Evolutionary conservation across 2,329 filamentous ascomycete species (phyloP).

Genomic region (Exophiala sideris): DNA sequence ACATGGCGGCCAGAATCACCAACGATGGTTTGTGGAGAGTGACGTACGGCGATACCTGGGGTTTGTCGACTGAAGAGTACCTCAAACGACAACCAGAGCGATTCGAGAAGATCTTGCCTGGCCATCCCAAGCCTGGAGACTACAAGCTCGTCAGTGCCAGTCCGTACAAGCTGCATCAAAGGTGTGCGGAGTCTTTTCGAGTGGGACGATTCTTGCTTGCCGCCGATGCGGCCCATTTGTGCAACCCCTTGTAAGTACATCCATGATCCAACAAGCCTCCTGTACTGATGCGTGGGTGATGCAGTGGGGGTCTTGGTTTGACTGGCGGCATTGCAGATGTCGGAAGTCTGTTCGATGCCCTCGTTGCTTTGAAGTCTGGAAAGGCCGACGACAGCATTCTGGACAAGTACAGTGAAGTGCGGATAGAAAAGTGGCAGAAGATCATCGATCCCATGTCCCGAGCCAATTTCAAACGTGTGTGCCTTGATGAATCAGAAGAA

Average conservation of each 20-base stretch:
- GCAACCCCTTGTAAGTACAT: conserved; percentile 43
- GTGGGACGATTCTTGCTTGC: conserved; percentile 56
- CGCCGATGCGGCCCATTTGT: conserved; percentile 59
- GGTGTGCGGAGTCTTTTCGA: conserved; percentile 56
- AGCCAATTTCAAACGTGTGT: conserved; percentile 40
- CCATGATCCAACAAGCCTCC: neutral
- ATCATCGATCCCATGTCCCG: conserved; percentile 42
- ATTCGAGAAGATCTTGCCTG: conserved; percentile 58
- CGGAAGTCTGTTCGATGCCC: conserved; percentile 59
- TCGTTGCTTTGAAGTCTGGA: conserved; percentile 44
- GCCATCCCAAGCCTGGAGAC: conserved; percentile 56
- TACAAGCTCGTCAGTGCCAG: conserved; percentile 58
- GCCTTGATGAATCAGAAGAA: conserved; percentile 33
- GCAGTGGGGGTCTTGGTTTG: conserved; percentile 57
- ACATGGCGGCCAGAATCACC: conserved; percentile 61
- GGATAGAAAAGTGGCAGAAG: conserved; percentile 38
- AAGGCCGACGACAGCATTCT: conserved; percentile 41
- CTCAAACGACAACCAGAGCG: conserved; percentile 52
- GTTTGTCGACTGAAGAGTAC: conserved; percentile 54
- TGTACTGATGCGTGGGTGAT: neutral
- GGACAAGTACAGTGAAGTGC: conserved; percentile 42
- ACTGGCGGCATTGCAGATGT: conserved; percentile 63
- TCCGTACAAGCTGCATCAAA: conserved; percentile 62
- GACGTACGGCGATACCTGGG: conserved; percentile 59
- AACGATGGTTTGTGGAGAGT: conserved; percentile 60